These are phyloP conservation scores for Coriolopsis trogii DNA, from an alignment of 1,284 basidiomycete species.

Conservation along the genomic window DNA sequence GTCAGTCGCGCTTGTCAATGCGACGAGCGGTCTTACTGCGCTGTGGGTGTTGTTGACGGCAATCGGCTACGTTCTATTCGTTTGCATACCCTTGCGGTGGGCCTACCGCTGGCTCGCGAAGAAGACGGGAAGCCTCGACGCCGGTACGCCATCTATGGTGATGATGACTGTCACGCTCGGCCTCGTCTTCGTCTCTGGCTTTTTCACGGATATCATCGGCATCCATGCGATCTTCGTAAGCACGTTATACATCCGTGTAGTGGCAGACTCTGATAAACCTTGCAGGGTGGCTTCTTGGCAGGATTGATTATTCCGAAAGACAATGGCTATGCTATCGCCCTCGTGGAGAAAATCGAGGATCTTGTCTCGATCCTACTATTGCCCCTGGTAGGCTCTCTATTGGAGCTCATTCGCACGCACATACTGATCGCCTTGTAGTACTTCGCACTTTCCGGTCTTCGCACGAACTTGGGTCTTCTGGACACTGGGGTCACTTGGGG, in stretches of 20 bases:
- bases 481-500: slow-evolving; percentile 82
- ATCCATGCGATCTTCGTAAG: slow-evolving; percentile 69
- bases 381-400: slow-evolving; percentile 64
- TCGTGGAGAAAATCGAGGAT: slow-evolving; percentile 83
- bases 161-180: slow-evolving; percentile 84
- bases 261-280: neutral
- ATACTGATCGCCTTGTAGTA: slow-evolving; percentile 52
- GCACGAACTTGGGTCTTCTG: slow-evolving; percentile 82
- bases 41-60: slow-evolving; percentile 66
- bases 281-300: slow-evolving; percentile 79
- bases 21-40: slow-evolving; percentile 52
- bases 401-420: no score
- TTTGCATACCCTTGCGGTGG: slow-evolving; percentile 69
- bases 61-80: slow-evolving; percentile 58
- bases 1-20: slow-evolving; percentile 65
- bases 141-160: slow-evolving; percentile 68
- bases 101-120: slow-evolving; percentile 68
- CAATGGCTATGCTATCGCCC: slow-evolving; percentile 79
- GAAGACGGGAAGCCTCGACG: slow-evolving; percentile 76
- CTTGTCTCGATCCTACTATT: slow-evolving; percentile 75
- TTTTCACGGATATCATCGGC: slow-evolving; percentile 89
- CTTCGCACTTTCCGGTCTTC: slow-evolving; percentile 81
- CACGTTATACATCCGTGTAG: slow-evolving; percentile 9
- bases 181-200: slow-evolving; percentile 77
- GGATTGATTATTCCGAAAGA: slow-evolving; percentile 90